Conservation (phyloP, 148 eudicot genomes). For the Dianthus caryophyllus region DNA sequence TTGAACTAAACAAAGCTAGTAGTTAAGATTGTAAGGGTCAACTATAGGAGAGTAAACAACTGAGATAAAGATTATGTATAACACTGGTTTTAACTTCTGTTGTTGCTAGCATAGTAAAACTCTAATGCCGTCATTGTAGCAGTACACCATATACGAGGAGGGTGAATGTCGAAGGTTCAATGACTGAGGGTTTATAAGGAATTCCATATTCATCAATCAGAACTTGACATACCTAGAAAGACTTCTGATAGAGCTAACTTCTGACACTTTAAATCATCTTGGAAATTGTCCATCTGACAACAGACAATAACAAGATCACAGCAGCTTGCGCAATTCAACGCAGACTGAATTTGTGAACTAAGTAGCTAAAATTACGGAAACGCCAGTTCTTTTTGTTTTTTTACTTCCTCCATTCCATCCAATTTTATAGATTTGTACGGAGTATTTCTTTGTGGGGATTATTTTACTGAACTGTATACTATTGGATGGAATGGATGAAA, state of each 20-base stretch:
- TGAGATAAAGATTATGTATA: neutral
- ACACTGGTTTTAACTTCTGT: too few species aligned
- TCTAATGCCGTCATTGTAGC: too few species aligned
- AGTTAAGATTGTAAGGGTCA: too few species aligned
- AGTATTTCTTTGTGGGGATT: too few species aligned
- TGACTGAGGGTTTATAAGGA: constrained; percentile 1
- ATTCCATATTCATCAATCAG: constrained; percentile 16
- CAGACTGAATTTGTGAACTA: neutral
- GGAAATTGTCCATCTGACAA: constrained; percentile 15
- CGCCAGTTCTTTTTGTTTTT: too few species aligned
- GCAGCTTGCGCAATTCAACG: constrained; percentile 19
- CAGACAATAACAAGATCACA: neutral
- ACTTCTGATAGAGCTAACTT: neutral
- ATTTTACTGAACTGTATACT: too few species aligned
- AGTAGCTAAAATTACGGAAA: too few species aligned
- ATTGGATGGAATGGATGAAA: neutral
- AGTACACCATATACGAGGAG: neutral
- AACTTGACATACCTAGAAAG: constrained; percentile 2
- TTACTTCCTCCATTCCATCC: too few species aligned
- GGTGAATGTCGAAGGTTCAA: constrained; percentile 6
- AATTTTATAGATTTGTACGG: too few species aligned
- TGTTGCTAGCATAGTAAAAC: too few species aligned
- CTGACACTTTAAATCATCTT: constrained; percentile 14
- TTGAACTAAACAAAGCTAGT: too few species aligned
- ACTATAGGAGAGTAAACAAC: neutral